Base-by-base conservation (phyloP, 805 yeast genomes). In the Cyberlindnera xishuangbannaensis region DNA sequence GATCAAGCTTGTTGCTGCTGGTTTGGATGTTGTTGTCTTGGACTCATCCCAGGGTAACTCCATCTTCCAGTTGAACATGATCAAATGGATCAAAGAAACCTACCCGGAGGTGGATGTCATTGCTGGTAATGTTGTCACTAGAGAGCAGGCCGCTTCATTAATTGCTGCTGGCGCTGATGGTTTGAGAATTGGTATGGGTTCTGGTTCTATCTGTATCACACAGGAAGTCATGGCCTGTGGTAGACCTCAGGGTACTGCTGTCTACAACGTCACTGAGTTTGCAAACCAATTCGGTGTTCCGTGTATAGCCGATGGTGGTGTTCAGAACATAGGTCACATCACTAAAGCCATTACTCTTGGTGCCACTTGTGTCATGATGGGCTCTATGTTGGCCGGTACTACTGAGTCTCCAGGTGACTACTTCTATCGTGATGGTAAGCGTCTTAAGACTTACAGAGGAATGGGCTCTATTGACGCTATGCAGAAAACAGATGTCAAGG, bases 191-290 rank as follows among this genome's bases (percentile, higher is more conserved):
- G 98, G 98, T 69, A 92, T 92, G 98, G 98, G 98, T 59, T 85
- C 97, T 21, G 98, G 98, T 56, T 86, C 97, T 43, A 94, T 94
- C 61, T 92, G 98, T 76, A 92, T 92, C 61, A 92, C 98, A 34
- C 98, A 92, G 71, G 98, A 92, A 70, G 98, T 92, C 41, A 92
- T 92, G 98, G 98, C 98, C 33, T 95, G 96, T 69, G 98, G 98
- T 68, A 87, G 98, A 75, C 98, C 98, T 42, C 98, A 92, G 72
- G 98, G 97, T 68, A 87, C 97, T 48, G 98, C 98, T 41, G 97
- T 92, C 35, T 88, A 76, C 73, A 81, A 78, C 48, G 98, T 92
- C 36, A 73, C 92, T 45, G 88, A 90, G 69, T 88, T 92, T 59
- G 94, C 97, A 48, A 81, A 79, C 65, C 75, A 78, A 62, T 92